A percentile compares a stretch with the other conserved stretches of the same genome.
These are phyloP conservation scores for Yarrowia galli DNA, from an alignment of 1,139 yeast genomes.

Conservation along the genomic window DNA sequence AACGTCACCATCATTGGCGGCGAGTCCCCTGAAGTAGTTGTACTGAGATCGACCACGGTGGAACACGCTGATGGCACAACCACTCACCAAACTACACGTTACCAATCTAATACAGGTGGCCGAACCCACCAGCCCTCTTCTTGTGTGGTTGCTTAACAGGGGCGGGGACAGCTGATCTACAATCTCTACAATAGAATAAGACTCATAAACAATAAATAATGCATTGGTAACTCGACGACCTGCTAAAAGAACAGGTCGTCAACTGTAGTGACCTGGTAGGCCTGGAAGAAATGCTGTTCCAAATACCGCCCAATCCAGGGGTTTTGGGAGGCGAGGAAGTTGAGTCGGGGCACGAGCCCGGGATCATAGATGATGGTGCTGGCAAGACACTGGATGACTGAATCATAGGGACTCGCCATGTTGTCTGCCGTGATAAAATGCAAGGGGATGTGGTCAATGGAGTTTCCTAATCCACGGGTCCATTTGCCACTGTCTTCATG, in stretches of 20 bases:
- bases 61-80: no score
- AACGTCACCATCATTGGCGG: no score
- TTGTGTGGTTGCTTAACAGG: no score
- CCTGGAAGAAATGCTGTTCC: slow-evolving; percentile 25
- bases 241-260: slow-evolving; percentile 15
- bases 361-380: slow-evolving; percentile 6
- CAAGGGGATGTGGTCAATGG: slow-evolving; percentile 1
- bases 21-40: no score
- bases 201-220: slow-evolving; percentile 21
- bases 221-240: background rate
- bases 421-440: slow-evolving; percentile 6
- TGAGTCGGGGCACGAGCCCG: background rate
- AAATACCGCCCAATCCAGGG: slow-evolving; percentile 32
- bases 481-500: slow-evolving; percentile 11
- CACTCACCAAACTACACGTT: no score
- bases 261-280: slow-evolving; percentile 6
- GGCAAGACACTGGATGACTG: slow-evolving; percentile 25
- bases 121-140: no score
- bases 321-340: slow-evolving; percentile 6
- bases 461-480: slow-evolving; percentile 7
- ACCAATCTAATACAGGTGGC: no score
- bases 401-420: slow-evolving; percentile 12
- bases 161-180: no score
- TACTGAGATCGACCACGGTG: no score
- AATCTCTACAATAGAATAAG: no score